These are phyloP conservation scores for Clathrus columnatus DNA, from an alignment of 768 basidiomycete species.

Conservation along the genomic window DNA sequence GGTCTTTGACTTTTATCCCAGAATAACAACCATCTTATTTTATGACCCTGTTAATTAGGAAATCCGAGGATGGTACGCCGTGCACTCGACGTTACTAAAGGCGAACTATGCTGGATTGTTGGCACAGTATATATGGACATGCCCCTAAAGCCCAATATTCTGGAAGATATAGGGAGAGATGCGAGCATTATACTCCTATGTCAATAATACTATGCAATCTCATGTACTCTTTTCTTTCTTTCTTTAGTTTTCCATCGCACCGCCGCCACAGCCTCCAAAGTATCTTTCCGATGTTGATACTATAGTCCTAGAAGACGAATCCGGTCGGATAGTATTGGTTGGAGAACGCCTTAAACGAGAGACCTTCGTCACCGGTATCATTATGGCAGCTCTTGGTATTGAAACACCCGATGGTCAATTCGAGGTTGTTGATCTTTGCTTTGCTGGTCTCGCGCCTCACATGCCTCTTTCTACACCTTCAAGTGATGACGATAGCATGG, in stretches of 20 bases:
- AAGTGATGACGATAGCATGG: constrained; percentile 40
- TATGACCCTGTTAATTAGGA: constrained; percentile 33
- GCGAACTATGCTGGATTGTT: constrained; percentile 79
- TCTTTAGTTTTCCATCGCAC: constrained; percentile 75
- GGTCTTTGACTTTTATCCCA: constrained; percentile 22
- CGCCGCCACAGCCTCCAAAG: constrained; percentile 68
- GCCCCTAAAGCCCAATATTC: constrained; percentile 97
- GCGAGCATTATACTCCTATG: constrained; percentile 38
- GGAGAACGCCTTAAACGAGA: constrained; percentile 58
- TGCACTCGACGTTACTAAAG: constrained; percentile 81
- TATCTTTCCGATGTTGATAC: constrained; percentile 70
- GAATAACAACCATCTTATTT: background rate
- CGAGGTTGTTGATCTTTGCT: constrained; percentile 85
- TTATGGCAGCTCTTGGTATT: constrained; percentile 82
- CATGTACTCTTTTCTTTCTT: constrained; percentile 6
- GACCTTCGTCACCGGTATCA: constrained; percentile 81
- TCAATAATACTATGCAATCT: background rate
- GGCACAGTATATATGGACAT: constrained; percentile 99
- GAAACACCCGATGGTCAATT: constrained; percentile 89
- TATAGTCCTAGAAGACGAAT: constrained; percentile 93
- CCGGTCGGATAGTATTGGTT: constrained; percentile 81
- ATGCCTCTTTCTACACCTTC: constrained; percentile 13
- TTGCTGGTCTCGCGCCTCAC: constrained; percentile 73
- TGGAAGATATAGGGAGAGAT: constrained; percentile 89
- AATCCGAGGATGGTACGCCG: constrained; percentile 64